Evolutionary conservation across 352 stramenopile genomes (phyloP), one percentile per base, ranked within the genome.

Genomic region (Pythium periplocum): DNA sequence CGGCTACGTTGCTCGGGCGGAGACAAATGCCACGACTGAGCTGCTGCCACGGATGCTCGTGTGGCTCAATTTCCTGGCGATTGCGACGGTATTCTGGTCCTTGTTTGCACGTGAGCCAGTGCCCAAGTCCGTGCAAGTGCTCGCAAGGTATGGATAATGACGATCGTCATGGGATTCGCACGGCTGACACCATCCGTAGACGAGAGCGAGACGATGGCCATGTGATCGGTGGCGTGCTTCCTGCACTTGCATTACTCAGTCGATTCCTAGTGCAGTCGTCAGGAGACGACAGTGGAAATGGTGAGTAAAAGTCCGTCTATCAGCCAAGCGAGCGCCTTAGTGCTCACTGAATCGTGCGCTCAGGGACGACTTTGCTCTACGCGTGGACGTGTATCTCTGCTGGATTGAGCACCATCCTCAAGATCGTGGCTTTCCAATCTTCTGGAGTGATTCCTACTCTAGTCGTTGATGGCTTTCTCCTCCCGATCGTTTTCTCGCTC

Each of bases 201-300:
- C 62, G 48, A 10, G 78, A 92, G 34, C 66, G 75, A 8, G 79
- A 89, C 53, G 48, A 53, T 52, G 78, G 82, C 7, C 61, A 90
- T 10, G 65, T 78, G 1, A 51, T 92, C 37, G 77, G 82, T 17
- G 85, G 76, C 34, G 54, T 86, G 4, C 43, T 92, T 6, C 68
- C 72, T 4, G 73, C 82, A 17, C 53, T 90, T 4, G 77, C 83
- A 33, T 51, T 90, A 4, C 56, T 85, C 26, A 87, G 75, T 57
- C 75, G 78, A 0, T 64, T 92, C 17, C 44, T 86, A 3, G 57
- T 39, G 17, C 55, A 71, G 31, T 62, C 75, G n/a, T 26, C 17
- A 26, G 17, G 17, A 26, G 17, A 26, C 17, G 17, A 26, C 17
- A 26, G 17, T 26, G 17, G 17, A 26, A 26, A 26, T 26, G 17